Percentiles rank a stretch among this genome's conserved stretches.
Evolutionary conservation across 768 basidiomycete genomes (phyloP).

Genomic region (Russula griseocarnosa): DNA sequence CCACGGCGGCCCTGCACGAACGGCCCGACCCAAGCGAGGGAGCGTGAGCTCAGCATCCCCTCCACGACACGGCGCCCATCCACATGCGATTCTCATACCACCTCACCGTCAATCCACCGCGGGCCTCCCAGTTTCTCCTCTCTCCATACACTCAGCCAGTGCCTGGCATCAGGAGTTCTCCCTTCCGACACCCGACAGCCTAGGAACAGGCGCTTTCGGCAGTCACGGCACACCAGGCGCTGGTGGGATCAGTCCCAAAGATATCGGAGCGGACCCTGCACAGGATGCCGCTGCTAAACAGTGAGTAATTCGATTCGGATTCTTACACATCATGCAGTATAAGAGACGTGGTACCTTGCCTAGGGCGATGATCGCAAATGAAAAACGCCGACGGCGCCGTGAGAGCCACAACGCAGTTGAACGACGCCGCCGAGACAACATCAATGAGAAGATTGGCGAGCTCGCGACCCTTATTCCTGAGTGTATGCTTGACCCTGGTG

Average conservation of each 20-base stretch:
- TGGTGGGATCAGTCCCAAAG: slow-evolving; percentile 37
- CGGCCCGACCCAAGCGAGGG: slow-evolving; percentile 47
- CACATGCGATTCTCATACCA: slow-evolving; percentile 72
- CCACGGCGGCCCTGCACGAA: slow-evolving; percentile 43
- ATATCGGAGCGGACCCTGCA: slow-evolving; percentile 30
- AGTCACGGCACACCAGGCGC: slow-evolving; percentile 27
- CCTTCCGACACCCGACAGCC: slow-evolving; percentile 37
- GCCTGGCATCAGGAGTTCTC: slow-evolving; percentile 25
- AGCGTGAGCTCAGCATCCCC: slow-evolving; percentile 56
- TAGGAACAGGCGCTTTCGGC: slow-evolving; percentile 22
- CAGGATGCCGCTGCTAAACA: slow-evolving; percentile 39
- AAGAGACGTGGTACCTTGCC: not conserved
- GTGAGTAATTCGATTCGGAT: slow-evolving; percentile 31
- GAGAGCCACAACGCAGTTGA: slow-evolving; percentile 94
- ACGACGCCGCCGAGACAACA: slow-evolving; percentile 81
- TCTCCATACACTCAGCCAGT: slow-evolving; percentile 29
- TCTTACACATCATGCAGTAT: not conserved
- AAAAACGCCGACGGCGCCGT: slow-evolving; percentile 74
- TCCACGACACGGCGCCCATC: slow-evolving; percentile 40
- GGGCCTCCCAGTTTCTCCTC: slow-evolving; percentile 32
- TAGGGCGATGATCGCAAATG: slow-evolving; percentile 60
- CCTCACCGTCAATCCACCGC: slow-evolving; percentile 31
- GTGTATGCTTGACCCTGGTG: slow-evolving; percentile 65
- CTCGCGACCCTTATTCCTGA: slow-evolving; percentile 87
- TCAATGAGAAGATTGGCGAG: slow-evolving; percentile 93